These are phyloP conservation scores for Nigrospora oryzae DNA, from an alignment of 2,329 filamentous ascomycete species.

Conservation along the genomic window DNA sequence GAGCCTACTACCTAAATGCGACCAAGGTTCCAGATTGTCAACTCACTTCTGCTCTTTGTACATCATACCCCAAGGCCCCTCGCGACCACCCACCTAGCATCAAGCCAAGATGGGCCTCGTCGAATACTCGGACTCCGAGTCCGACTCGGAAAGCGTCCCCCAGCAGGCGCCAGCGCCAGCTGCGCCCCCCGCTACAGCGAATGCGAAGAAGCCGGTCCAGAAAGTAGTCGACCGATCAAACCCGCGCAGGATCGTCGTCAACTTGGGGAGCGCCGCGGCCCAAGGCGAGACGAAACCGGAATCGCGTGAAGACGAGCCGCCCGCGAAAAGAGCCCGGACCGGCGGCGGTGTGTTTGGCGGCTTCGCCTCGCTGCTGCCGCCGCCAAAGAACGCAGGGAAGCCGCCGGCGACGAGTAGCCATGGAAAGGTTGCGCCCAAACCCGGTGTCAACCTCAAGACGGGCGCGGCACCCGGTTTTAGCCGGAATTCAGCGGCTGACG, in stretches of 20 bases:
- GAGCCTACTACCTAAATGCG: no score
- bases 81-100: no score
- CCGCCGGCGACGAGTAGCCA: conserved; percentile 9
- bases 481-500: conserved; percentile 35
- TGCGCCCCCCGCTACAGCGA: conserved; percentile 9
- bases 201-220: conserved; percentile 56
- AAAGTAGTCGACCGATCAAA: conserved; percentile 77
- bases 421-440: conserved; percentile 31
- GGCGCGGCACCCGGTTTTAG: conserved; percentile 76
- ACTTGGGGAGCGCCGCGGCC: conserved; percentile 50
- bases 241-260: conserved; percentile 77
- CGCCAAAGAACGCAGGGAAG: conserved; percentile 59
- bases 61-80: no score
- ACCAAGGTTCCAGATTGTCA: no score
- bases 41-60: no score
- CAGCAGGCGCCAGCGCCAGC: conserved; percentile 26
- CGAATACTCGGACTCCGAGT: conserved; percentile 76
- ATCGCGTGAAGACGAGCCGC: conserved; percentile 39
- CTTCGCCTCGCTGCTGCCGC: conserved; percentile 79
- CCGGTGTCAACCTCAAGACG: conserved; percentile 69
- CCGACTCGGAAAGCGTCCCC: conserved; percentile 49
- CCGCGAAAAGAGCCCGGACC: conserved; percentile 62
- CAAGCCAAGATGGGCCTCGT: conserved; percentile 60
- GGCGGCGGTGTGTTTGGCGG: conserved; percentile 60
- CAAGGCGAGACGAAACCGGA: conserved; percentile 19